Evolutionary conservation across 805 yeast species (phyloP), one percentile per base, ranked within the genome.

Genomic region (Starmerella floricola): DNA sequence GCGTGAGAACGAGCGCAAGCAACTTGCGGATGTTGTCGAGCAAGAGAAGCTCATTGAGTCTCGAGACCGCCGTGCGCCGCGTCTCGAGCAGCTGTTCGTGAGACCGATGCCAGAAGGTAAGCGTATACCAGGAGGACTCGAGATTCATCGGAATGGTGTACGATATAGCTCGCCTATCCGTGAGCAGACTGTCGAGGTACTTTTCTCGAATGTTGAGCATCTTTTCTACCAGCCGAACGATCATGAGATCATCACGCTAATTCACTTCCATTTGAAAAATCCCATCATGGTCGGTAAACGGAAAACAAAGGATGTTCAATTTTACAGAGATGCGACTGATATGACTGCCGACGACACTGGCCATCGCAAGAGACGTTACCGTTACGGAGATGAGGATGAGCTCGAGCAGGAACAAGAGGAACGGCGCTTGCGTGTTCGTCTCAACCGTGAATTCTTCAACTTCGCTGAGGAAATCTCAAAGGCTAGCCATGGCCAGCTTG

Each of bases 81-180:
- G 88, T 59, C 67, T 91, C 50, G 97, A 88, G 50, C 78, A 79
- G 47, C 87, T 91, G 1, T 85, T 79, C 59, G 80, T 87, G 38
- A 78, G 97, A 60, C 98, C 98, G 31, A 84, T 87, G 36, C 96
- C 96, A 1, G 98, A 88, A 60, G 81, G 95, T n/a, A 88, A 88
- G 60, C 83, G 95, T 62, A 77, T 80, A 23, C 88, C 96, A 12
- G 96, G 97, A 27, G 74, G 78, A 16, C 73, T 88, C 43, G 83
- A 84, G 49, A 84, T 88, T 47, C 98, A 88, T 62, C 94, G 85
- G 60, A 91, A 88, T 62, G 98, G 98, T 74, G 73, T 91, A 49
- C 73, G 97, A 54, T 91, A 87, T 62, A 94, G 84, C 59, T 79
- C 94, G 1, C 79, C 91, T 12, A 70, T 84, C 50, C 69, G 78